A percentile compares a stretch with the other conserved stretches of the same genome.
Conservation (phyloP, 768 basidiomycete species). For the Suillus sp. region DNA sequence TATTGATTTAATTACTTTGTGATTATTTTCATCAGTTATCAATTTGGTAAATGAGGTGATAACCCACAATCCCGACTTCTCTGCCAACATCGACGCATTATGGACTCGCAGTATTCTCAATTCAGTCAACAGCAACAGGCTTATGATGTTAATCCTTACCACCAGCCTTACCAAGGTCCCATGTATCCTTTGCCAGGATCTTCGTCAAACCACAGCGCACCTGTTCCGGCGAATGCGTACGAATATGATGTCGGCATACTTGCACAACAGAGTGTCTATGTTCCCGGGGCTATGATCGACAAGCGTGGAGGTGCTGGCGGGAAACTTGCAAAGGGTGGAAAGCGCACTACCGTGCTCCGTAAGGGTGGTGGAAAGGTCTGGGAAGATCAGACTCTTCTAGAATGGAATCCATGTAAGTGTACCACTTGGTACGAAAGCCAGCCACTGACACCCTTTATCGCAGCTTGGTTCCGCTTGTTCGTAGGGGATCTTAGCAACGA, state of each 20-base stretch:
- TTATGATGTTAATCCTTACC: conserved; percentile 75
- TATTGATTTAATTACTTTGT: conserved; percentile 29
- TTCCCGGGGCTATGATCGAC: conserved; percentile 89
- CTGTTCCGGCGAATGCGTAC: conserved; percentile 87
- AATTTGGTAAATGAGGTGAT: neutral
- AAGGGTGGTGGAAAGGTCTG: conserved; percentile 97
- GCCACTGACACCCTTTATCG: conserved; percentile 14
- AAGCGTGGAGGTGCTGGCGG: conserved; percentile 85
- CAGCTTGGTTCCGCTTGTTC: conserved; percentile 97
- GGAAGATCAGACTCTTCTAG: conserved; percentile 96
- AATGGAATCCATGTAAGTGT: conserved; percentile 93
- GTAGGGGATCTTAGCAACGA: conserved; percentile 98
- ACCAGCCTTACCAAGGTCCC: conserved; percentile 78
- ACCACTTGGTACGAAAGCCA: neutral
- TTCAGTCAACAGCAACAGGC: conserved; percentile 55
- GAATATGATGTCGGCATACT: conserved; percentile 91
- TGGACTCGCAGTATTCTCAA: conserved; percentile 44
- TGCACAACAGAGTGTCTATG: conserved; percentile 90
- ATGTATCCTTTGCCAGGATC: conserved; percentile 66
- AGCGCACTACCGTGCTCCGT: conserved; percentile 89
- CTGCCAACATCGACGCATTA: conserved; percentile 15
- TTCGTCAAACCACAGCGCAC: conserved; percentile 69
- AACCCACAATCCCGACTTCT: conserved; percentile 5
- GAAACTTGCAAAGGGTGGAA: conserved; percentile 86
- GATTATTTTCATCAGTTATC: conserved; percentile 6